Evolutionary conservation across 805 yeast genomes (phyloP).

Genomic region (Kodamaea hsintzibuensis): DNA sequence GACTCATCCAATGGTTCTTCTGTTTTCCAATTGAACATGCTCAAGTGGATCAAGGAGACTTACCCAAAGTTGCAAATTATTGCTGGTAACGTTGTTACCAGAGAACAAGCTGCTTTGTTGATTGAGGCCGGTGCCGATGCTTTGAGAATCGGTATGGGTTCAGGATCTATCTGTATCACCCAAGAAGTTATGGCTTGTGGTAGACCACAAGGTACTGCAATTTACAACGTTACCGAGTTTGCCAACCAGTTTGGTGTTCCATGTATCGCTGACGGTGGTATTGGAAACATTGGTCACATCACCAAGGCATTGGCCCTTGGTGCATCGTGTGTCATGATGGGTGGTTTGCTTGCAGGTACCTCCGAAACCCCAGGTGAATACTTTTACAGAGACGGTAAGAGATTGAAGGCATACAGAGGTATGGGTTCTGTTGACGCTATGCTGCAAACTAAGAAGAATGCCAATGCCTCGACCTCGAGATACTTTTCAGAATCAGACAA

Average conservation of each 20-base stretch:
- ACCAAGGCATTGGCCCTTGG: slow-evolving; percentile 96
- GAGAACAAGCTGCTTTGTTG: slow-evolving; percentile 97
- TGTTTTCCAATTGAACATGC: slow-evolving; percentile 88
- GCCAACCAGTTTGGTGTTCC: slow-evolving; percentile 97
- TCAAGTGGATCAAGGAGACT: slow-evolving; percentile 82
- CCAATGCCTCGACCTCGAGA: slow-evolving; percentile 97
- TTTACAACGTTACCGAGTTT: slow-evolving; percentile 88
- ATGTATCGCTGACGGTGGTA: slow-evolving; percentile 99
- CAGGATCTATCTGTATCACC: slow-evolving; percentile 98
- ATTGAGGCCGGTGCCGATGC: slow-evolving; percentile 96
- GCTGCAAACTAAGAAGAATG: slow-evolving; percentile 85
- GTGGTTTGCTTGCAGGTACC: slow-evolving; percentile 98
- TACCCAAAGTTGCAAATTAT: slow-evolving; percentile 82
- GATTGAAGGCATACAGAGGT: slow-evolving; percentile 97
- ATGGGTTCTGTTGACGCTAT: slow-evolving; percentile 99
- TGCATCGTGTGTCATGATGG: slow-evolving; percentile 99
- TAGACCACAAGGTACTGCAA: slow-evolving; percentile 99
- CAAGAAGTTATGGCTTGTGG: slow-evolving; percentile 99
- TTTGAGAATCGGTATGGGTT: slow-evolving; percentile 99
- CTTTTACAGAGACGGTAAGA: slow-evolving; percentile 96
- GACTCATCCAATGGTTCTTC: slow-evolving; percentile 99
- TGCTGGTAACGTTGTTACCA: slow-evolving; percentile 98
- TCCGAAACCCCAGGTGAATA: slow-evolving; percentile 98
- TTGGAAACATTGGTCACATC: slow-evolving; percentile 97
- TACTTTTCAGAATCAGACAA: slow-evolving; percentile 95